These are phyloP conservation scores for Wickerhamiella kurtzmanii DNA, from an alignment of 805 yeast species.

Conservation along the genomic window DNA sequence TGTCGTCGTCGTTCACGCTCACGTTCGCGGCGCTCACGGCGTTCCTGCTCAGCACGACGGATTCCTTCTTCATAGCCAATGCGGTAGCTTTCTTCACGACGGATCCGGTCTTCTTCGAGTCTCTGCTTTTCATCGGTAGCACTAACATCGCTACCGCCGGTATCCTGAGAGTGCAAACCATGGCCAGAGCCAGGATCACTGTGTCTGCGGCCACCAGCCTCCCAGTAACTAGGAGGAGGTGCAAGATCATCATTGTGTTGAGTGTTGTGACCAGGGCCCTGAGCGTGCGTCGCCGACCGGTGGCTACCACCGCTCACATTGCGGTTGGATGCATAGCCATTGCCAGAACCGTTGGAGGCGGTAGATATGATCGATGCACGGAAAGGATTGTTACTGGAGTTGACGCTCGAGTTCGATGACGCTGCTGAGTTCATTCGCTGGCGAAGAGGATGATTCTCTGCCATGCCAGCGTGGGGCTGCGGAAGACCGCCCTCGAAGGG, in stretches of 20 bases:
- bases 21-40: constrained; percentile 18
- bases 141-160: neutral
- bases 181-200: constrained; percentile 8
- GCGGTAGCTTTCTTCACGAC: constrained; percentile 14
- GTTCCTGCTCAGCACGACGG: constrained; percentile 17
- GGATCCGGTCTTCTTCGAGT: neutral
- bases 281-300: neutral
- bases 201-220: constrained; percentile 13
- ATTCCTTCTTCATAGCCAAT: constrained; percentile 17
- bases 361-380: neutral
- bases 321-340: neutral
- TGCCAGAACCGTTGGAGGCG: neutral
- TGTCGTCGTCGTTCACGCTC: constrained; percentile 8
- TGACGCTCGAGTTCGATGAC: neutral
- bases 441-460: neutral
- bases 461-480: neutral
- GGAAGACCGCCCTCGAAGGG: constrained; percentile 11
- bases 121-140: constrained; percentile 14
- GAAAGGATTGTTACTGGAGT: constrained; percentile 4
- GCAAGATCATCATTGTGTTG: neutral
- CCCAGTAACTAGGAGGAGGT: constrained; percentile 12
- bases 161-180: neutral
- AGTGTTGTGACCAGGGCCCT: too few species aligned
- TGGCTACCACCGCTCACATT: constrained; percentile 3
- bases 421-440: neutral